phyloP scores from a whole-genome alignment of 1,284 basidiomycete genomes.

The Cutaneotrichosporon mucoides region DNA sequence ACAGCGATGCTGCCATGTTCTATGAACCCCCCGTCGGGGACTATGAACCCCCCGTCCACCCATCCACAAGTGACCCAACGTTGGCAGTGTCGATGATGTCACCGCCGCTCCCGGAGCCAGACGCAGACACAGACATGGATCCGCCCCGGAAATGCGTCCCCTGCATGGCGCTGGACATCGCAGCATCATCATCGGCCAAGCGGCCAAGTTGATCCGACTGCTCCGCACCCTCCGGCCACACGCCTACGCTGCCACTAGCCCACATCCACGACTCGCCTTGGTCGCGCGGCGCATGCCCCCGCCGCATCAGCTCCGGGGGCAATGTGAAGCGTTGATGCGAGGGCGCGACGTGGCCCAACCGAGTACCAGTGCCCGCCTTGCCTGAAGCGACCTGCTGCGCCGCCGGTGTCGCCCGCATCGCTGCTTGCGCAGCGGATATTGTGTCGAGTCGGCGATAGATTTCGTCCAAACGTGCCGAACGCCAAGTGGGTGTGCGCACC shows the following conservation, averaged over 20 bases:
- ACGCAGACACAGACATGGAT: too few species aligned
- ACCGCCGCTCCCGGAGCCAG: not conserved
- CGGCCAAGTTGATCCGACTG: not conserved
- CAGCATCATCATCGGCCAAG: too few species aligned
- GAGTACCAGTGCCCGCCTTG: constrained; percentile 2
- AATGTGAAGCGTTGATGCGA: constrained; percentile 30
- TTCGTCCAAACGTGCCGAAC: constrained; percentile 35
- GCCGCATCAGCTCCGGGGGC: constrained; percentile 18
- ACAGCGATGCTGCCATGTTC: too few species aligned
- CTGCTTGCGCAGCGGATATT: constrained; percentile 22
- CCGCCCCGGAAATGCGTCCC: too few species aligned
- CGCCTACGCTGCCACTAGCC: constrained; percentile 18
- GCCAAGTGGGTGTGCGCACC: constrained; percentile 54
- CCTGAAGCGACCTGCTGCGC: constrained; percentile 5
- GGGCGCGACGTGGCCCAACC: constrained; percentile 34
- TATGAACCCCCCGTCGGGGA: too few species aligned
- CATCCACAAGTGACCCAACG: constrained; percentile 16
- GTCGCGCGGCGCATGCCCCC: constrained; percentile 24
- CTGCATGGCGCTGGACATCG: too few species aligned
- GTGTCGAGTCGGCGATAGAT: constrained; percentile 36
- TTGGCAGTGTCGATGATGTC: constrained; percentile 9
- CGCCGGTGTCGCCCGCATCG: constrained; percentile 20
- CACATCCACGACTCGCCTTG: constrained; percentile 33
- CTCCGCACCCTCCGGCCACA: constrained; percentile 14
- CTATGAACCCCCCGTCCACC: constrained; percentile 11